Conservation (phyloP, 208 protist species). For the Blechomonas ayalai region DNA sequence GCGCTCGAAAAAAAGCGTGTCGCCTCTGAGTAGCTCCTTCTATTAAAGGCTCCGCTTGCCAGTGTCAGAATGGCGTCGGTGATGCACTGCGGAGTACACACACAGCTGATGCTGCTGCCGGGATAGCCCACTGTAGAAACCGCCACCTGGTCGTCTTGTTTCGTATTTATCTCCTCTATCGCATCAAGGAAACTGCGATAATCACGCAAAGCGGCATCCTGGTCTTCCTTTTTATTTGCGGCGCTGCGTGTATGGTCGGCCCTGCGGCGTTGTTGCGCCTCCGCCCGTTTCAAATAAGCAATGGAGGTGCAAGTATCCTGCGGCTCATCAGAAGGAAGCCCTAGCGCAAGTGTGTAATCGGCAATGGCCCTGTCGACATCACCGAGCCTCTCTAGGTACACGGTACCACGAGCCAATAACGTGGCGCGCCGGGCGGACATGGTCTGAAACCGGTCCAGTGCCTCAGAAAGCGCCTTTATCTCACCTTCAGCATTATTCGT, state of each 20-base stretch:
- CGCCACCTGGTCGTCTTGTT: not conserved
- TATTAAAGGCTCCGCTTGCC: constrained; percentile 66
- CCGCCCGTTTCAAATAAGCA: constrained; percentile 68
- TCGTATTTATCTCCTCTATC: too few relatives aligned
- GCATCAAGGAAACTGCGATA: constrained; percentile 45
- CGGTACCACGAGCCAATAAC: constrained; percentile 62
- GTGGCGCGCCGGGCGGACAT: constrained; percentile 38
- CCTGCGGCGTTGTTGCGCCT: constrained; percentile 43
- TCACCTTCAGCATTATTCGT: constrained; percentile 35
- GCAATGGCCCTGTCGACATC: constrained; percentile 66
- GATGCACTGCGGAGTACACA: constrained; percentile 38
- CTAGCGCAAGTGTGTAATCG: constrained; percentile 70
- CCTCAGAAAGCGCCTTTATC: constrained; percentile 55
- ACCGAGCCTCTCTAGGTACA: constrained; percentile 43
- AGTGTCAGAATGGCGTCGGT: constrained; percentile 75
- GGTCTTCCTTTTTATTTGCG: constrained; percentile 27
- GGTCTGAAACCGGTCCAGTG: constrained; percentile 59
- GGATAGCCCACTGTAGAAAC: not conserved
- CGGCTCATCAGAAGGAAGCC: constrained; percentile 21
- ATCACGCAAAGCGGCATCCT: constrained; percentile 40
- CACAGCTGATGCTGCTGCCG: constrained; percentile 5
- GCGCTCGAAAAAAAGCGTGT: constrained; percentile 63
- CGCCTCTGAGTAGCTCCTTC: constrained; percentile 37
- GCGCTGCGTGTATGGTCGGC: constrained; percentile 8
- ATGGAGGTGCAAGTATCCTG: constrained; percentile 50